These are phyloP conservation scores for Populus ilicifolia DNA, from an alignment of 345 rosid genomes.

Conservation along the genomic window DNA sequence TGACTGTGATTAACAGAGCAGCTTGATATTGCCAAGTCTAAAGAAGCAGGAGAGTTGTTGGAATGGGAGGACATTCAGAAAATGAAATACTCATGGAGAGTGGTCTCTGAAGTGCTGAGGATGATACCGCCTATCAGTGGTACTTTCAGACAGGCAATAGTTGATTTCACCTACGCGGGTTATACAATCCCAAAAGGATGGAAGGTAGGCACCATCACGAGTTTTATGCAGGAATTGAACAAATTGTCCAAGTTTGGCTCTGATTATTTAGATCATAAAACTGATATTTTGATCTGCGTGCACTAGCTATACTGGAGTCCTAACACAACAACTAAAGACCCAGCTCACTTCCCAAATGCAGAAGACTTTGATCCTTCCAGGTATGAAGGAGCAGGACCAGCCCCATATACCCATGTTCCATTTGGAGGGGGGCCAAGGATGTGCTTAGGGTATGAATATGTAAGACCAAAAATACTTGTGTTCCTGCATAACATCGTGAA, in stretches of 20 bases:
- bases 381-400: background rate
- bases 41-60: constrained; percentile 6
- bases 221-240: no score
- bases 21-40: constrained; percentile 11
- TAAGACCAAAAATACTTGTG: background rate
- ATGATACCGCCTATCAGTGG: constrained; percentile 2
- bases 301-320: no score
- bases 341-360: background rate
- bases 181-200: constrained; percentile 25
- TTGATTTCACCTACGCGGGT: constrained; percentile 16
- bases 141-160: constrained; percentile 5
- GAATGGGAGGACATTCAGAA: constrained; percentile 18
- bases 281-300: no score
- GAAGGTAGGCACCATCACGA: constrained; percentile 19
- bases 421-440: constrained; percentile 10
- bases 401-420: background rate
- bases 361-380: background rate
- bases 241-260: no score
- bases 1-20: constrained; percentile 7
- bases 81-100: constrained; percentile 17
- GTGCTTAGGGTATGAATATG: constrained; percentile 7
- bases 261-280: no score
- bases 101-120: constrained; percentile 8
- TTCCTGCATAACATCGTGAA: constrained; percentile 5
- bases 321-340: no score